Evolutionary conservation across 208 protist species (phyloP), one percentile per base, ranked within the genome.

Genomic region (Leishmania lainsoni): DNA sequence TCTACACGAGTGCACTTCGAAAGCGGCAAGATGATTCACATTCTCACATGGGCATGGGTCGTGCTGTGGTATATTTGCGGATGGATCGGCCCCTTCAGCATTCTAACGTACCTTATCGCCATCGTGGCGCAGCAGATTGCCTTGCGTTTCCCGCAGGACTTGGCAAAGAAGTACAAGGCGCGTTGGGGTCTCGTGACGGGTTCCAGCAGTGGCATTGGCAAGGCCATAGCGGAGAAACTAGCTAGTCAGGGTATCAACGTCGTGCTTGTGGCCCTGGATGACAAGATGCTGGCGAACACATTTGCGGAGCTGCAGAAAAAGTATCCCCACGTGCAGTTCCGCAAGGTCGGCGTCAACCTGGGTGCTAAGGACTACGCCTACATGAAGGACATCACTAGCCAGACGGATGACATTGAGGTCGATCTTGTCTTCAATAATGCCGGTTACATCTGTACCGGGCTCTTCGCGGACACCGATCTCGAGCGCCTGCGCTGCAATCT

Each of bases 201-300:
- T 76, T 91, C 92, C 16, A 98, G 97, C 79, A 98, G 98, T 85
- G 98, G 98, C 61, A 99, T 99, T 79, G 98, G 98, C 45, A 97
- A 94, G 81, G 97, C 94, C 42, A 98, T 98, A 76, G 89, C 95
- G 10, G 87, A 98, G 75, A 97, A 97, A 89, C 92, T 99, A n/a
- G 97, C 97, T 16, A 86, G 85, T 75, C 92, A 96, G 76, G 91
- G 92, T 59, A 94, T 99, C 63, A 98, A 96, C 83, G 89, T 99
- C 54, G 89, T 98, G 35, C 90, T 99, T 22, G 87, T 99, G 59
- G 92, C 93, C 1, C 87, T 98, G 72, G 96, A 93, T 68, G 85
- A 98, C 83, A 90, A 90, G n/a, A 91, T 97, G 81, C 87, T 99
- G 52, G 87, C 90, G 29, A 81, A 84, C 45, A 94, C 94, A 14